Percentiles rank a stretch among this genome's conserved stretches.
Evolutionary conservation across 176 grass and related monocot species (phyloP).

Genomic region (Melocanna baccifera): DNA sequence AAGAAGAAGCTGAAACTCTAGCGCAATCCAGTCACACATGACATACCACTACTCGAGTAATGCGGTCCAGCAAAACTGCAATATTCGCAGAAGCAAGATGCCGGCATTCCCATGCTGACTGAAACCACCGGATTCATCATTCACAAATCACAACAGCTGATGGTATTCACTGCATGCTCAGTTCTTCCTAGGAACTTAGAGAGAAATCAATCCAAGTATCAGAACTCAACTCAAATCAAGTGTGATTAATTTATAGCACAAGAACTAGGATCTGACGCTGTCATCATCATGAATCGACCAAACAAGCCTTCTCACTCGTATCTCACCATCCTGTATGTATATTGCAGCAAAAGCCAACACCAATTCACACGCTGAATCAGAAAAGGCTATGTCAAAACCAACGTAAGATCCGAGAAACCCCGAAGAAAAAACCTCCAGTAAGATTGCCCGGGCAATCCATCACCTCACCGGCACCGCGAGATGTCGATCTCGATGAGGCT

Average conservation of each 20-base stretch:
- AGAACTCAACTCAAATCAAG: background rate
- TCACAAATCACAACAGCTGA: background rate
- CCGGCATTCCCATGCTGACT: no score
- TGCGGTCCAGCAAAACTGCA: background rate
- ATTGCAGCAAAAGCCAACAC: slow-evolving; percentile 25
- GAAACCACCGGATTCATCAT: background rate
- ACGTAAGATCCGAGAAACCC: slow-evolving; percentile 11
- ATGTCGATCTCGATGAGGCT: slow-evolving; percentile 85
- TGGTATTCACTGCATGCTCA: background rate
- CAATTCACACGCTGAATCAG: slow-evolving; percentile 35
- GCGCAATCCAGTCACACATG: background rate
- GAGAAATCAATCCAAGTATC: background rate
- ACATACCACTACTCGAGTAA: background rate
- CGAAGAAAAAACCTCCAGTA: background rate
- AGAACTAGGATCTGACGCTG: background rate
- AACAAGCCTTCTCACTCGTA: slow-evolving; percentile 13
- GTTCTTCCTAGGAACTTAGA: background rate
- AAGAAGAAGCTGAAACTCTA: background rate
- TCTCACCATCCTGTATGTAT: slow-evolving; percentile 41
- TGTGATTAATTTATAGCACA: background rate
- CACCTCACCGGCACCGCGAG: slow-evolving; percentile 53
- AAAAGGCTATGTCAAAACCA: slow-evolving; percentile 16
- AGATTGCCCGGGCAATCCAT: background rate
- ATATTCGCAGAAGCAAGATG: background rate
- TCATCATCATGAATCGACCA: background rate